Evolutionary conservation across 495 filamentous ascomycete genomes (phyloP), one percentile per base, ranked within the genome.

Genomic region (Clohesyomyces aquaticus): DNA sequence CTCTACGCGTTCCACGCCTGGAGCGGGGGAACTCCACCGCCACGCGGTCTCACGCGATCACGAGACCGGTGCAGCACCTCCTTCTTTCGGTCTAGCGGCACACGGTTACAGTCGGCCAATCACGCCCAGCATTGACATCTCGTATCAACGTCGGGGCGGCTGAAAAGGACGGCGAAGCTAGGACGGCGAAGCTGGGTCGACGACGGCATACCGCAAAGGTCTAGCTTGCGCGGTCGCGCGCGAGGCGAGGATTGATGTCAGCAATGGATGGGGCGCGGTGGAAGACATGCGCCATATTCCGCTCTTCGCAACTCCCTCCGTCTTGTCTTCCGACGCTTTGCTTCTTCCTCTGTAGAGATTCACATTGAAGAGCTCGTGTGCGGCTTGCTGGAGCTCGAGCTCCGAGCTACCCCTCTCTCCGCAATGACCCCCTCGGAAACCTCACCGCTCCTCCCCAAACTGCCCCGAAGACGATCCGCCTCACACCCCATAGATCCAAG

Each of bases 391-490:
- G 14, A n/a, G n/a, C n/a, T 38, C 32, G 32, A 38, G 32, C 32
- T 38, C 14, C 32, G 32, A 38, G 32, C 14, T 38, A 14, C 32
- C 32, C 32, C 14, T 3, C 52, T 16, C 28, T 38, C 51, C 52
- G 58, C 51, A 10, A 67, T 67, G 64, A 41, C 42, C 11, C 43
- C 18, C 54, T 14, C 32, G 11, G 29, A 73, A 55, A 71, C 71
- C 9, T 75, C 73, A 25, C 73, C 73, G 0, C 61, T 75, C 9
- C 65, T 75, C 18, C 43, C 56, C 4, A 65, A 65, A 29, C 26
- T 18, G 50, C n/a, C 19, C 23, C 52, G 42, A 32, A 1, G 12
- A 18, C 25, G 21, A 28, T 0, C 28, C 23, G 12, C 53, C 3
- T 4, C 41, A n/a, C 26, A 52, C 28, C 29, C 61, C 11, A 38